A percentile compares a stretch with the other conserved stretches of the same genome.
Conservation (phyloP, 768 basidiomycete genomes). For the Tylopilus felleus region DNA sequence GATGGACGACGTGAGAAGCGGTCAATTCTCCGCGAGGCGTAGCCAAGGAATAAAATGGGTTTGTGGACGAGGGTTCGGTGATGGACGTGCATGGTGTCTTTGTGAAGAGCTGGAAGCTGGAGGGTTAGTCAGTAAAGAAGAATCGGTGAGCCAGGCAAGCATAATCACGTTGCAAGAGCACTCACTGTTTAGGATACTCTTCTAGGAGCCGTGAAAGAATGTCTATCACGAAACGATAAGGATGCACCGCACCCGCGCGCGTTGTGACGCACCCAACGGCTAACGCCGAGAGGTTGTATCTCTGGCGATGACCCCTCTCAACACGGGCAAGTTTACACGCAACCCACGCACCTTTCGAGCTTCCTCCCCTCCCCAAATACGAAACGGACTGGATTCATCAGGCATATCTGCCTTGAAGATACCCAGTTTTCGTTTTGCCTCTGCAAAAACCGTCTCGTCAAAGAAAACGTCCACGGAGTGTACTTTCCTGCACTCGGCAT, state of each 20-base stretch:
- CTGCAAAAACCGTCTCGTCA: constrained; percentile 28
- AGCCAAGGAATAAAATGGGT: constrained; percentile 35
- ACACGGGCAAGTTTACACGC: neutral
- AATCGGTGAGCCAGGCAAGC: neutral
- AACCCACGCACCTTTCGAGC: constrained; percentile 33
- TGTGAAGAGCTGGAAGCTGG: constrained; percentile 42
- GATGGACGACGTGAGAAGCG: constrained; percentile 46
- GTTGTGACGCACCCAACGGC: constrained; percentile 51
- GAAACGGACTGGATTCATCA: constrained; percentile 36
- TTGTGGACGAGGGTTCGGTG: constrained; percentile 20
- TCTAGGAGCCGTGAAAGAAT: constrained; percentile 51
- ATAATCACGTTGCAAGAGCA: constrained; percentile 6
- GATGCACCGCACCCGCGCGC: constrained; percentile 60
- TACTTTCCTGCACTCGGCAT: constrained; percentile 31
- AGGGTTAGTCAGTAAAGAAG: neutral
- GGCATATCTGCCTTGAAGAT: constrained; percentile 51
- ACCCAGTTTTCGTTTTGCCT: constrained; percentile 42
- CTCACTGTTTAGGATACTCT: constrained; percentile 41
- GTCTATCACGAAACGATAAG: constrained; percentile 65
- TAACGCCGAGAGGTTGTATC: constrained; percentile 43
- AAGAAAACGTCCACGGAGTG: constrained; percentile 36
- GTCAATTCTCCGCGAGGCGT: constrained; percentile 42
- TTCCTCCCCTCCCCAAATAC: constrained; percentile 30
- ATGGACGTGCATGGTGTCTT: constrained; percentile 41
- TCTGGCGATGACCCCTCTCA: constrained; percentile 33